phyloP scores from a whole-genome alignment of 169 alveolate genomes.

The Eimeria sp. region DNA sequence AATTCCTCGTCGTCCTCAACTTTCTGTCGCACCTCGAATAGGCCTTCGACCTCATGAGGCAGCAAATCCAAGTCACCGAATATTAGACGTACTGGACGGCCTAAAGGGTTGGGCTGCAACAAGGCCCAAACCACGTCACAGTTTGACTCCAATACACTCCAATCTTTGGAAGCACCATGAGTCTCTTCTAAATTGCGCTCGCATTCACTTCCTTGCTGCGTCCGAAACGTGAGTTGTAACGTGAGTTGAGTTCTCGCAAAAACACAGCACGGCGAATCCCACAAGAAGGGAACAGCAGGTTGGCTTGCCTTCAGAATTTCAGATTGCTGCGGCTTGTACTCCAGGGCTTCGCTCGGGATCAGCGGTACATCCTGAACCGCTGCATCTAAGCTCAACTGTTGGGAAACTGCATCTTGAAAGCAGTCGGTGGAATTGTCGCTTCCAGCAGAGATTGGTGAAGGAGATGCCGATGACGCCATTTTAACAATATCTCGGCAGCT shows the following conservation, averaged over 20 bases:
- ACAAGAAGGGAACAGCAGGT: background rate
- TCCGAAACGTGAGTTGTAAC: background rate
- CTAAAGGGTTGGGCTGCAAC: constrained; percentile 73
- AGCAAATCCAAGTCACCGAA: constrained; percentile 87
- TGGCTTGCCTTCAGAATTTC: constrained; percentile 55
- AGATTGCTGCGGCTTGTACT: constrained; percentile 42
- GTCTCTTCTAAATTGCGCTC: background rate
- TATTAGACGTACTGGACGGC: constrained; percentile 77
- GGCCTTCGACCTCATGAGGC: constrained; percentile 85
- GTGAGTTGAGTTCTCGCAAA: background rate
- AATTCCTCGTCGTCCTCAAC: constrained; percentile 79
- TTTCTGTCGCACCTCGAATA: constrained; percentile 81
- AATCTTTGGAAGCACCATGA: background rate
- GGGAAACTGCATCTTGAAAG: constrained; percentile 60
- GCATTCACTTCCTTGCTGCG: background rate
- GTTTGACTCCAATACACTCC: background rate
- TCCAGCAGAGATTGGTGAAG: constrained; percentile 57
- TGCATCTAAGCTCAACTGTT: constrained; percentile 47
- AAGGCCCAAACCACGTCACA: background rate
- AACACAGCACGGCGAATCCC: background rate
- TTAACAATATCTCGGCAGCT: background rate
- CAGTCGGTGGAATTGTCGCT: constrained; percentile 72
- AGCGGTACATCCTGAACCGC: background rate
- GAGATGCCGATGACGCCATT: constrained; percentile 56
- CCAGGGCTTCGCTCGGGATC: constrained; percentile 65